Base-by-base conservation (phyloP, 352 stramenopile genomes). In the Phytophthora sojae region DNA sequence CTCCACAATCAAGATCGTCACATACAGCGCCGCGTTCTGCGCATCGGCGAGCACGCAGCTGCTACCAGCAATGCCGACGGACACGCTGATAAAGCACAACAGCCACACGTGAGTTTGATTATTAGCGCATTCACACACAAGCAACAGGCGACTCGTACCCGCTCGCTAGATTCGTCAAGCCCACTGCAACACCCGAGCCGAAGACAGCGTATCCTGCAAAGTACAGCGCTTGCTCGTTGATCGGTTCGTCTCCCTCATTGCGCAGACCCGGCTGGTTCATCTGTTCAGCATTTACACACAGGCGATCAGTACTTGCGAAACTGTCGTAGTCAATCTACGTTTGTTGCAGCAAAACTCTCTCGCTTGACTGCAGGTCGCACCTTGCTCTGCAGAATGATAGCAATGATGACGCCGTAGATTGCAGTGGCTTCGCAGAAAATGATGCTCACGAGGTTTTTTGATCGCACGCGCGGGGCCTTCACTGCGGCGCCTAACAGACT, bases 401-500 rank as follows among this genome's bases (percentile, higher is more conserved):
- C 97, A 86, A 99, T 99, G 66, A 99, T 99, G 67, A 99, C 95
- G 64, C 98, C 98, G 81, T 99, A 99, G 71, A 99, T 99, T 58
- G 98, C 98, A 23, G 97, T 99, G 11, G 98, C 98, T 86, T 99
- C 98, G 80, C 98, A 99, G 83, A 99, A 99, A 94, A 99, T 99
- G 64, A 99, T 98, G 83, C 96, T 98, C 73, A 99, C 97, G 69
- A 99, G 91, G 83, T 99, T 99, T 84, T 99, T 99, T 26, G 94
- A 99, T 80, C 96, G 89, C 82, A 99, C 99, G 45, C 98, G 95
- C 32, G 98, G 98, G 26, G 98, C 95, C 85, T 99, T 99, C 50
- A 99, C 95, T 29, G 98, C 93, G 26, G 98, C 98, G 60, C 98
- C 98, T 60, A 99, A 91, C 47, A 99, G 86, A 83, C 88, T 98